Evolutionary conservation across 306 rosid species (phyloP), one percentile per base, ranked within the genome.

Genomic region (Ormosia semicastrata): DNA sequence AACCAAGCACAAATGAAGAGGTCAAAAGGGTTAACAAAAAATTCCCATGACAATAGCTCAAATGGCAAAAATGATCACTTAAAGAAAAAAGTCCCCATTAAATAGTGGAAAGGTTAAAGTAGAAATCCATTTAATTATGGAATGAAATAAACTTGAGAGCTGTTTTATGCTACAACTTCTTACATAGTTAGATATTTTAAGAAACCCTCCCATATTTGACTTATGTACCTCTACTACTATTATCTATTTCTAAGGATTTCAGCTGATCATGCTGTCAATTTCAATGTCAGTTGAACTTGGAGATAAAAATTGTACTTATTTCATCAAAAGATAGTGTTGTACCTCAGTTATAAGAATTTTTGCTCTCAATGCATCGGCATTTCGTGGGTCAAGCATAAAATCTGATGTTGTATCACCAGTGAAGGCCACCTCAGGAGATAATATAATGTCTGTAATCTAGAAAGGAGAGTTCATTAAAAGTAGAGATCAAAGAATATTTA

Each of bases 291-390:
- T 24, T 8, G 62, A 66, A 76, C 43, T 66, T 18, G 40, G 6
- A 30, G 15, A 47, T 3, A 57, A 39, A 81, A 66, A n/a, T 17
- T 39, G 60, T 58, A 73, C 34, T 15, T 15, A 49, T 82, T 69
- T 44, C 54, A 67, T 59, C 40, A 68, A 70, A 75, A 57, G 73
- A 71, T 52, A 40, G 8, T 15, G 7, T 0, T n/a, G 6, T 80
- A 95, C 99, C 99, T 95, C 99, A 32, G 98, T 95, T 80, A 95
- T 93, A 65, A 95, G 97, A 87, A 95, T n/a, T 91, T 95, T 95
- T 12, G 98, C 99, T 74, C 98, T 91, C 93, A 95, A 82, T 13
- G 99, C 98, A 91, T 95, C 99, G 7, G 99, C 94, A 62, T 95
- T 95, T 58, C 77, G 91, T 18, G 99, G 99, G 62, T 95, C 99